phyloP scores from a whole-genome alignment of 352 stramenopile species.

The Phytophthora cryptogea region DNA sequence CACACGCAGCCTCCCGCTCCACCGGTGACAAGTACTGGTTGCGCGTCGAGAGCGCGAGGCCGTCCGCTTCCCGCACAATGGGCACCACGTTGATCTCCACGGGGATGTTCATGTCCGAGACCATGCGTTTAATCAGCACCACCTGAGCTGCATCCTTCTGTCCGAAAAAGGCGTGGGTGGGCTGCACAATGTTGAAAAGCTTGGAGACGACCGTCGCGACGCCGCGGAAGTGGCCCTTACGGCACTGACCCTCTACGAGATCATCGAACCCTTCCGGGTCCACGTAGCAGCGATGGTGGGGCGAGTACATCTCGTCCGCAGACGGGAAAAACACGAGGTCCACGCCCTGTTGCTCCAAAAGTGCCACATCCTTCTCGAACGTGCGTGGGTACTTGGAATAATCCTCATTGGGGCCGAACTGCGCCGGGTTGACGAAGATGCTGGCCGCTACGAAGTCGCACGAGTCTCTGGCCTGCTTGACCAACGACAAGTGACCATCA shows the following conservation, averaged over 20 bases:
- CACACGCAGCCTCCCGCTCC: conserved; percentile 86
- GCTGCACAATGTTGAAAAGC: conserved; percentile 98
- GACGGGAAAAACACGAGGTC: conserved; percentile 91
- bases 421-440: conserved; percentile 99
- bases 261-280: conserved; percentile 94
- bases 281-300: conserved; percentile 89
- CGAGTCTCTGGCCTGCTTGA: conserved; percentile 82
- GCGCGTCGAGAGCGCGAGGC: conserved; percentile 96
- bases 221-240: conserved; percentile 97
- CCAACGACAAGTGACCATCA: conserved; percentile 93
- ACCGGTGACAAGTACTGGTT: conserved; percentile 97
- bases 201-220: conserved; percentile 99
- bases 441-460: conserved; percentile 96
- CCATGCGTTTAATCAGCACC: conserved; percentile 94
- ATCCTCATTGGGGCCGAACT: conserved; percentile 98
- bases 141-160: conserved; percentile 99
- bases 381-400: conserved; percentile 98
- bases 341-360: conserved; percentile 88
- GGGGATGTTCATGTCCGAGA: conserved; percentile 96
- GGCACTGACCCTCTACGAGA: conserved; percentile 90
- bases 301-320: conserved; percentile 88
- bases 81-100: conserved; percentile 92
- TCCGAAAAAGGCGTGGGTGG: conserved; percentile 97
- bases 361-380: conserved; percentile 92
- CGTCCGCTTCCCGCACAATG: conserved; percentile 94